Percentiles rank a stretch among this genome's conserved stretches.
Evolutionary conservation across 2,329 filamentous ascomycete species (phyloP).

Genomic region (Ophidiomyces ophidiicola): DNA sequence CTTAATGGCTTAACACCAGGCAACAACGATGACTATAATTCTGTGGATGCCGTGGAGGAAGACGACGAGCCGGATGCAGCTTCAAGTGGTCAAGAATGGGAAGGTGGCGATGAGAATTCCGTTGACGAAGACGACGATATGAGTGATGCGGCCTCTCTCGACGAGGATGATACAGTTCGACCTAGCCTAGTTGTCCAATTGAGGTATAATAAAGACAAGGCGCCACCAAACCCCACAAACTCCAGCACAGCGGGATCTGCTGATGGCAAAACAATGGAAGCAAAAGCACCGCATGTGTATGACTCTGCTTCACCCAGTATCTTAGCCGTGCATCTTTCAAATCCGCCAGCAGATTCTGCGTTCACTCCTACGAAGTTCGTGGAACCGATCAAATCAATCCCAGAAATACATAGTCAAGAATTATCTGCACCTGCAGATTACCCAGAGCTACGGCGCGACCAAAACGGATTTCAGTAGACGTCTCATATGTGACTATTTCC

Average conservation of each 20-base stretch:
- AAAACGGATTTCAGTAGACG: slow-evolving; percentile 1
- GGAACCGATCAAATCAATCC: no score
- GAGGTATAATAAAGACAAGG: slow-evolving; percentile 29
- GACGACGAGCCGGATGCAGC: slow-evolving; percentile 54
- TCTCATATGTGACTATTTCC: no score
- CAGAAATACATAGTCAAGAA: neutral
- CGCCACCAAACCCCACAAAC: neutral
- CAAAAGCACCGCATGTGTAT: neutral
- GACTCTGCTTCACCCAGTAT: neutral
- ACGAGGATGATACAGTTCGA: slow-evolving; percentile 41
- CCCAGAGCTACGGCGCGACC: neutral
- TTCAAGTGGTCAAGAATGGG: slow-evolving; percentile 53
- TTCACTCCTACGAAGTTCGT: neutral
- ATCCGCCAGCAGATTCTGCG: neutral
- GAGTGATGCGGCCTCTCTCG: slow-evolving; percentile 28
- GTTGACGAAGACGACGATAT: slow-evolving; percentile 35
- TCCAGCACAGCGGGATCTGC: neutral
- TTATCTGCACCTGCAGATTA: neutral
- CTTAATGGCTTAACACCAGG: slow-evolving; percentile 10
- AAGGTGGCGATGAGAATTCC: slow-evolving; percentile 63
- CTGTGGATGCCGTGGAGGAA: slow-evolving; percentile 53
- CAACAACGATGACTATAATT: slow-evolving; percentile 45
- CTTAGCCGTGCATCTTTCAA: neutral
- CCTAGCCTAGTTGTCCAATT: slow-evolving; percentile 65
- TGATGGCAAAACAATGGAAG: neutral